These are phyloP conservation scores for Moelleriella libera DNA, from an alignment of 2,329 filamentous ascomycete genomes.

Conservation along the genomic window DNA sequence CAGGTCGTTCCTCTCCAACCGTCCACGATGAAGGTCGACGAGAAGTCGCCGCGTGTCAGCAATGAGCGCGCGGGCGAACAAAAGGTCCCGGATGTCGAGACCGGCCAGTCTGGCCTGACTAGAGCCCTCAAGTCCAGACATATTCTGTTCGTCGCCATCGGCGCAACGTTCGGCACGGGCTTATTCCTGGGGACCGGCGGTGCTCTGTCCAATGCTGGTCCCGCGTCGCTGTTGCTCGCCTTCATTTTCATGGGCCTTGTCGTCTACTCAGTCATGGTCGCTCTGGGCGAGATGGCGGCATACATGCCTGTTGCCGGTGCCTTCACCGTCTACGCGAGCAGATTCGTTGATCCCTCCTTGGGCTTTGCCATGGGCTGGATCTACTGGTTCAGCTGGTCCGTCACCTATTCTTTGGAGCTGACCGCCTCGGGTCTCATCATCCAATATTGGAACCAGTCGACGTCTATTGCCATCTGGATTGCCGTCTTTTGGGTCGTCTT, in stretches of 20 bases:
- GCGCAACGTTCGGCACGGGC: conserved; percentile 57
- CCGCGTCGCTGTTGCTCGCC: conserved; percentile 51
- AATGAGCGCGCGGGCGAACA: conserved; percentile 1
- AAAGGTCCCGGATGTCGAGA: conserved; percentile 17
- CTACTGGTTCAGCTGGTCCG: conserved; percentile 68
- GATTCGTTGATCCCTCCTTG: conserved; percentile 59
- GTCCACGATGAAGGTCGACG: conserved; percentile 2
- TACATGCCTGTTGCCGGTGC: conserved; percentile 65
- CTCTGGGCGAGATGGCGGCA: conserved; percentile 59
- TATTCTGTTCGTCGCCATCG: conserved; percentile 35
- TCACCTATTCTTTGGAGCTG: conserved; percentile 60
- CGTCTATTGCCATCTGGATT: conserved; percentile 61
- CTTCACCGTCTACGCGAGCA: conserved; percentile 62
- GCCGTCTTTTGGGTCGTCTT: conserved; percentile 60
- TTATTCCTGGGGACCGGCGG: conserved; percentile 55
- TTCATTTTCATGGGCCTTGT: conserved; percentile 58
- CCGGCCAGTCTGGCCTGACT: conserved; percentile 19
- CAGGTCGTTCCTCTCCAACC: background rate
- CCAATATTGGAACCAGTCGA: conserved; percentile 51
- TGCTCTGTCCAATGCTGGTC: conserved; percentile 48
- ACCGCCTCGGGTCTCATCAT: conserved; percentile 62
- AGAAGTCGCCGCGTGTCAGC: conserved; percentile 3
- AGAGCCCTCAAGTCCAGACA: conserved; percentile 24
- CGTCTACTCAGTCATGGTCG: conserved; percentile 62
- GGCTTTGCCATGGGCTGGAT: conserved; percentile 74